phyloP scores from a whole-genome alignment of 148 eudicot genomes.

The Salicornia ramosissima region DNA sequence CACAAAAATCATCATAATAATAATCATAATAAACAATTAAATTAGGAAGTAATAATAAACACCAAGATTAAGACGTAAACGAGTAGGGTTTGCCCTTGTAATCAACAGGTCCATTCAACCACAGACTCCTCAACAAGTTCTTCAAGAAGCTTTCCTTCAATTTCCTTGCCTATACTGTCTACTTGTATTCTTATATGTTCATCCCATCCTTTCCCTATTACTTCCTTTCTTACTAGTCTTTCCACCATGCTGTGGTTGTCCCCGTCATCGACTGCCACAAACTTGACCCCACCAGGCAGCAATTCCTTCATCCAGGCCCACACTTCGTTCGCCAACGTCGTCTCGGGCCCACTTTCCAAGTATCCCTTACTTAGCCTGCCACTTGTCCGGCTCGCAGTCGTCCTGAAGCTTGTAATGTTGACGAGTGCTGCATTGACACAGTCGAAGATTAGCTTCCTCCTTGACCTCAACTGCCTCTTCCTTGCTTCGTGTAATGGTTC shows the following conservation, averaged over 20 bases:
- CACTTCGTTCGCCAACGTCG: conserved; percentile 40
- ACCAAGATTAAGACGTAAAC: background rate
- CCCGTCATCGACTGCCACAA: conserved; percentile 25
- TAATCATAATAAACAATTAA: conserved; percentile 7
- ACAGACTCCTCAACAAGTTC: conserved; percentile 74
- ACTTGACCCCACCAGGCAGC: conserved; percentile 40
- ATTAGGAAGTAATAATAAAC: conserved; percentile 8
- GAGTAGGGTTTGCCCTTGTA: background rate
- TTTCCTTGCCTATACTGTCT: conserved; percentile 53
- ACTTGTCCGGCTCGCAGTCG: conserved; percentile 19
- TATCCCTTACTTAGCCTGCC: conserved; percentile 6
- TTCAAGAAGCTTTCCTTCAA: conserved; percentile 64
- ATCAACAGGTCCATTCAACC: conserved; percentile 51
- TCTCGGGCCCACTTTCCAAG: conserved; percentile 14
- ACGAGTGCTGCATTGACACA: conserved; percentile 62
- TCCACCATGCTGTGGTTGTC: conserved; percentile 67
- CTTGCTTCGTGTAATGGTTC: conserved; percentile 53
- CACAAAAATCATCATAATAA: conserved; percentile 16
- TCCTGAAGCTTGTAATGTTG: conserved; percentile 37
- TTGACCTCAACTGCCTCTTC: conserved; percentile 58
- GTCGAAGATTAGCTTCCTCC: conserved; percentile 70
- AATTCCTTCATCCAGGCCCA: conserved; percentile 62
- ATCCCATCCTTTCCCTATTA: conserved; percentile 69
- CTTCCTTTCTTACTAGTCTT: conserved; percentile 64
- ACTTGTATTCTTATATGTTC: conserved; percentile 45